phyloP scores from a whole-genome alignment of 768 basidiomycete genomes.

The Calocera cornea region DNA sequence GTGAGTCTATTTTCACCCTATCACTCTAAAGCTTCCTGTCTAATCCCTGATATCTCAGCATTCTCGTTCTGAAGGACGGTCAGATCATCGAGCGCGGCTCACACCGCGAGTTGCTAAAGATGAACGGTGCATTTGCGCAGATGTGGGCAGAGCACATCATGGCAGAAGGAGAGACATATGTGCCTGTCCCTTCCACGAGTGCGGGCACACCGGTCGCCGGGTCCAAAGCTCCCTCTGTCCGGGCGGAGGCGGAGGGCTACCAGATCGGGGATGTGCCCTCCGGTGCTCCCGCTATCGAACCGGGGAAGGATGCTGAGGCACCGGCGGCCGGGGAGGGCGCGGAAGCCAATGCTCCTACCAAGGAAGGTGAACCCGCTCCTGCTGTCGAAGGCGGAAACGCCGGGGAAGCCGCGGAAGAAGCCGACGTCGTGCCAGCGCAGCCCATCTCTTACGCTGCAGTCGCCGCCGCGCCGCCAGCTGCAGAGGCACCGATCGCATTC shows the following conservation, averaged over 20 bases:
- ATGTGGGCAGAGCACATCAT: conserved; percentile 85
- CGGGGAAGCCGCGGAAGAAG: conserved; percentile 3
- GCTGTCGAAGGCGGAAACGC: conserved; percentile 5
- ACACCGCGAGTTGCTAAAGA: conserved; percentile 62
- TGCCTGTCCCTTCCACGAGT: not conserved
- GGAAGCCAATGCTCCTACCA: not conserved
- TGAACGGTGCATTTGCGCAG: conserved; percentile 57
- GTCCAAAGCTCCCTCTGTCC: conserved; percentile 8
- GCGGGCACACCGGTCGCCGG: not conserved
- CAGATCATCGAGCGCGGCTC: conserved; percentile 70
- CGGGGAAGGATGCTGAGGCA: conserved; percentile 21
- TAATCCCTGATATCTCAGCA: conserved; percentile 38
- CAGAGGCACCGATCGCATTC: conserved; percentile 23
- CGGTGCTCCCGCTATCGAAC: conserved; percentile 13
- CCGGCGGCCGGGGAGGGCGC: conserved; percentile 1
- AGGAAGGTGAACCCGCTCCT: not conserved
- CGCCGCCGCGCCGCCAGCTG: conserved; percentile 6
- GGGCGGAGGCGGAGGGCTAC: not conserved
- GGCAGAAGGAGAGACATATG: conserved; percentile 38
- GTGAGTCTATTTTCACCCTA: conserved; percentile 22
- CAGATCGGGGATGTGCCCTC: not conserved
- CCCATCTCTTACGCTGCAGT: not conserved
- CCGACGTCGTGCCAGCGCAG: not conserved
- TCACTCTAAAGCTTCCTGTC: conserved; percentile 31
- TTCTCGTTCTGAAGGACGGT: conserved; percentile 83